Percentiles rank a stretch among this genome's conserved stretches.
Evolutionary conservation across 257 asterid species (phyloP).

Genomic region (Solanum gracilifrons): DNA sequence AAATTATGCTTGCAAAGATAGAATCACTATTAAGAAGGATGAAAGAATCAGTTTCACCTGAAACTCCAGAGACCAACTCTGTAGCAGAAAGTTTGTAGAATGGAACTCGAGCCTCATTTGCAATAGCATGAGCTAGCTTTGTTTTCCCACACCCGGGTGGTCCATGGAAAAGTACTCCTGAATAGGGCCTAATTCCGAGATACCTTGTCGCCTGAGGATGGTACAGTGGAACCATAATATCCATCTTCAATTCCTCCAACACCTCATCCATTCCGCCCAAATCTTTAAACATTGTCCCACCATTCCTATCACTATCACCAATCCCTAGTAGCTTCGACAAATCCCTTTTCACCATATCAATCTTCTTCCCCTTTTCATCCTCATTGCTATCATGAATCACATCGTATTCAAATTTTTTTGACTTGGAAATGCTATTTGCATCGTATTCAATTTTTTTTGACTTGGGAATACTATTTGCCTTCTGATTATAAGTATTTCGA

Average conservation of each 20-base stretch:
- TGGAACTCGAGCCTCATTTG: conserved; percentile 74
- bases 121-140: conserved; percentile 85
- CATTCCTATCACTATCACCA: neutral
- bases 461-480: conserved; percentile 6
- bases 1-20: neutral
- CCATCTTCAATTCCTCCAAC: conserved; percentile 60
- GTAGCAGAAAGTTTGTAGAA: conserved; percentile 82
- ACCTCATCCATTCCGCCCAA: conserved; percentile 69
- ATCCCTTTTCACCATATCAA: neutral
- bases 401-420: conserved; percentile 5
- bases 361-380: conserved; percentile 14
- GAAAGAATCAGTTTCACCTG: conserved; percentile 18
- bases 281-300: conserved; percentile 62
- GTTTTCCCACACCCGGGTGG: conserved; percentile 99
- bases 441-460: conserved; percentile 6
- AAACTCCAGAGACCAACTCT: conserved; percentile 84
- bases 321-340: conserved; percentile 2
- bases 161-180: conserved; percentile 77
- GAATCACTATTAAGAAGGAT: neutral
- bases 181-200: conserved; percentile 53
- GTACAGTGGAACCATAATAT: conserved; percentile 58
- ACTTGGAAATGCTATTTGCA: too few species aligned
- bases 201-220: conserved; percentile 42
- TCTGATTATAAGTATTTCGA: conserved; percentile 31
- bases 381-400: conserved; percentile 10